These are phyloP conservation scores for Aspergillus sergii DNA, from an alignment of 2,329 filamentous ascomycete species.

Conservation along the genomic window DNA sequence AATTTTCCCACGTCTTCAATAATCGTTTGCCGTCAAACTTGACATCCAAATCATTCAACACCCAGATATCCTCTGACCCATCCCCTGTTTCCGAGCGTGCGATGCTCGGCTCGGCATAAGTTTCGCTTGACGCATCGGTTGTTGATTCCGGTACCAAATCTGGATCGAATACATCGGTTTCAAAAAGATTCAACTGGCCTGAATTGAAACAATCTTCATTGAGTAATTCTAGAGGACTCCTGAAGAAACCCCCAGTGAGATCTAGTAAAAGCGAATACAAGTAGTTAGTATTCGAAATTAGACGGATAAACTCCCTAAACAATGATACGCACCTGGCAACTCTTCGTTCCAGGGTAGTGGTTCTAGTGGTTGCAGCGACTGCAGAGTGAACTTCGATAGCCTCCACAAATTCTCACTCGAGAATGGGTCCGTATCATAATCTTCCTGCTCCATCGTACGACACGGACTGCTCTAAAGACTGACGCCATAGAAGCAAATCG, in stretches of 20 bases:
- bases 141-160: constrained; percentile 23
- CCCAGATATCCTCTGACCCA: constrained; percentile 39
- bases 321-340: constrained; percentile 34
- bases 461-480: constrained; percentile 7
- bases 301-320: neutral
- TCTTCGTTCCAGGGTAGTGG: constrained; percentile 37
- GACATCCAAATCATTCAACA: constrained; percentile 27
- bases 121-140: constrained; percentile 23
- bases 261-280: constrained; percentile 19
- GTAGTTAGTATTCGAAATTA: constrained; percentile 1
- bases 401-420: constrained; percentile 40
- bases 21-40: constrained; percentile 17
- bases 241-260: constrained; percentile 28
- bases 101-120: constrained; percentile 23
- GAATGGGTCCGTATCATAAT: constrained; percentile 34
- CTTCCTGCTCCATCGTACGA: constrained; percentile 30
- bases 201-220: constrained; percentile 31
- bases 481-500: constrained; percentile 1
- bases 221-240: constrained; percentile 22
- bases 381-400: constrained; percentile 41
- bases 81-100: constrained; percentile 22
- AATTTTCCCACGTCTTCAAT: constrained; percentile 47
- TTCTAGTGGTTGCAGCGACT: constrained; percentile 40
- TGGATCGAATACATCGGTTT: constrained; percentile 25
- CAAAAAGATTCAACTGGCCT: constrained; percentile 37